A percentile compares a stretch with the other conserved stretches of the same genome.
Conservation (phyloP, 2,329 filamentous ascomycete genomes). For the Meredithiella fracta region DNA sequence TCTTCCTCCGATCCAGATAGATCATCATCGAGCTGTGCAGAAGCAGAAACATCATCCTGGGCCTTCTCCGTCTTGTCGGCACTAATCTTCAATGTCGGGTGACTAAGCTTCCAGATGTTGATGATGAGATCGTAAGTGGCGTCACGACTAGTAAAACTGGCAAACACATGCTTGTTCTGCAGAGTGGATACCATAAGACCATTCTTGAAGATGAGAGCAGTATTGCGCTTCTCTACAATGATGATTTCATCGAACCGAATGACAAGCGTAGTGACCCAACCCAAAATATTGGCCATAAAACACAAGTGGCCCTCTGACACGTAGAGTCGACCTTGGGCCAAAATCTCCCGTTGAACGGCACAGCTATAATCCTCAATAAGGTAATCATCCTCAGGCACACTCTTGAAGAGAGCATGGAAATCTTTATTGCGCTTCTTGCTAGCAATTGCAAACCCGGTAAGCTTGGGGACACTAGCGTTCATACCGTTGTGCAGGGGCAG, state of each 20-base stretch:
- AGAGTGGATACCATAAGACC: conserved; percentile 92
- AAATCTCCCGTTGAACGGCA: conserved; percentile 84
- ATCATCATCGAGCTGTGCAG: conserved; percentile 27
- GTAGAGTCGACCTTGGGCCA: conserved; percentile 84
- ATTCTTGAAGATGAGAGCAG: conserved; percentile 89
- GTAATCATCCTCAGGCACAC: conserved; percentile 94
- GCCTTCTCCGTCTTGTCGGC: conserved; percentile 86
- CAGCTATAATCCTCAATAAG: conserved; percentile 98
- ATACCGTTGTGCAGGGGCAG: conserved; percentile 40
- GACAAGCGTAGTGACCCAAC: conserved; percentile 92
- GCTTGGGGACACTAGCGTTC: conserved; percentile 48
- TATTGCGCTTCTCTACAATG: conserved; percentile 91
- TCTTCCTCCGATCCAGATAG: conserved; percentile 45
- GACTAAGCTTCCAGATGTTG: conserved; percentile 95
- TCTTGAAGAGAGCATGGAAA: conserved; percentile 86
- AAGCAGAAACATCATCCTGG: conserved; percentile 27
- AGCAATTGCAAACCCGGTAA: conserved; percentile 90
- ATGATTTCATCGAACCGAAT: conserved; percentile 98
- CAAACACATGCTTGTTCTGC: conserved; percentile 89
- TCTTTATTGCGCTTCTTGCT: conserved; percentile 92
- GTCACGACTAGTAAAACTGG: conserved; percentile 84
- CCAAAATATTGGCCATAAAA: conserved; percentile 97
- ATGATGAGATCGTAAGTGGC: conserved; percentile 94
- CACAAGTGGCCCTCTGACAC: conserved; percentile 95
- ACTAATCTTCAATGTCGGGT: conserved; percentile 79